A percentile compares a stretch with the other conserved stretches of the same genome.
phyloP scores from a whole-genome alignment of 331 rosid species.

The Malus hybrid region DNA sequence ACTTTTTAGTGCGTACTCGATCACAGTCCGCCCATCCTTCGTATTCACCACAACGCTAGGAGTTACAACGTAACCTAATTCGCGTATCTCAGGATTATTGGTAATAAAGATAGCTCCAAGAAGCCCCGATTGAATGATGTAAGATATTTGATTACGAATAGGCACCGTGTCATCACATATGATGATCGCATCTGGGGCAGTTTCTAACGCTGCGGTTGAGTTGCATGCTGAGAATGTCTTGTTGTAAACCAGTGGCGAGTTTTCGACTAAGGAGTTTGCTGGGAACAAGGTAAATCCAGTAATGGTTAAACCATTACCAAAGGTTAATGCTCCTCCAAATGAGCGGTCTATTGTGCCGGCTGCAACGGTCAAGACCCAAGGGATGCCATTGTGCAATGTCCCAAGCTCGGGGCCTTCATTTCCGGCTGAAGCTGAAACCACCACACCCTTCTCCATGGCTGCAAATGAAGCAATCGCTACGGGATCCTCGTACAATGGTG shows the following conservation, averaged over 20 bases:
- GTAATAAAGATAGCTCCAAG: slow-evolving; percentile 39
- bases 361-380: slow-evolving; percentile 45
- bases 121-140: neutral
- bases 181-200: slow-evolving; percentile 10
- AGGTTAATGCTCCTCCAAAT: slow-evolving; percentile 22
- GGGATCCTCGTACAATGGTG: slow-evolving; percentile 36
- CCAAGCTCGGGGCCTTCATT: slow-evolving; percentile 26
- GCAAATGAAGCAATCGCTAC: slow-evolving; percentile 53
- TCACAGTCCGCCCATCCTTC: slow-evolving; percentile 11
- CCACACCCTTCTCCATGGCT: slow-evolving; percentile 50
- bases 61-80: neutral
- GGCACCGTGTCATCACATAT: slow-evolving; percentile 17
- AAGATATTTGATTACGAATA: neutral
- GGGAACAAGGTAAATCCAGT: slow-evolving; percentile 44
- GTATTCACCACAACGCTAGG: slow-evolving; percentile 34
- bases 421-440: slow-evolving; percentile 55
- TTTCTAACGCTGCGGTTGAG: slow-evolving; percentile 1
- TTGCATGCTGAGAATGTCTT: slow-evolving; percentile 29
- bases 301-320: slow-evolving; percentile 31
- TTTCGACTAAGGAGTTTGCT: slow-evolving; percentile 15
- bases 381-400: slow-evolving; percentile 44
- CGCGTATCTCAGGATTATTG: slow-evolving; percentile 14
- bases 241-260: slow-evolving; percentile 23
- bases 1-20: slow-evolving; percentile 16
- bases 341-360: slow-evolving; percentile 41